Percentiles rank a stretch among this genome's conserved stretches.
These are phyloP conservation scores for Hypomyces rosellus DNA, from an alignment of 2,329 filamentous ascomycete genomes.

Conservation along the genomic window DNA sequence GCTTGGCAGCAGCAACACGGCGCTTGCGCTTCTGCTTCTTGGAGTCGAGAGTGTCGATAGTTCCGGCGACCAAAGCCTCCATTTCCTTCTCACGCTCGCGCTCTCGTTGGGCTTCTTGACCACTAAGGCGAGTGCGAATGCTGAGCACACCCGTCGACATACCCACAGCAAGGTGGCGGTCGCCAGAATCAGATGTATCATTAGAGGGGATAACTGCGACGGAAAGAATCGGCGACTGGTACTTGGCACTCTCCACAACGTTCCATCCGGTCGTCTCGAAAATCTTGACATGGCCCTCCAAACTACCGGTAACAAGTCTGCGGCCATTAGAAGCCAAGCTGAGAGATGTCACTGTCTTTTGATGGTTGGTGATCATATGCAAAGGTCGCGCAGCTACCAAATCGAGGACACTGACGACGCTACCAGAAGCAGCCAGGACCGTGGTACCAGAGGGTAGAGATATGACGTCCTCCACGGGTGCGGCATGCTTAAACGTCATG, in stretches of 20 bases:
- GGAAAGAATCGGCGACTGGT: conserved; percentile 82
- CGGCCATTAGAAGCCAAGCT: conserved; percentile 73
- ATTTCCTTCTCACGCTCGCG: conserved; percentile 77
- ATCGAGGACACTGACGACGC: conserved; percentile 84
- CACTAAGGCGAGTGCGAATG: conserved; percentile 80
- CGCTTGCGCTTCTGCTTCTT: conserved; percentile 64
- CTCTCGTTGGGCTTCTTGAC: conserved; percentile 70
- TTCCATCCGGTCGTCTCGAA: conserved; percentile 95
- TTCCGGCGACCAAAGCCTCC: conserved; percentile 72
- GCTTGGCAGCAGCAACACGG: conserved; percentile 36
- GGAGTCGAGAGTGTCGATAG: conserved; percentile 70
- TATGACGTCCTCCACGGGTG: conserved; percentile 81
- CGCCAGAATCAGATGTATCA: conserved; percentile 49
- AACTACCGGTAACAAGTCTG: conserved; percentile 76
- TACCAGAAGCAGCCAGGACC: conserved; percentile 76
- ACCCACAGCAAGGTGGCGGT: conserved; percentile 90
- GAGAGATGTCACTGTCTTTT: conserved; percentile 92
- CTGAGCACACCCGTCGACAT: conserved; percentile 92
- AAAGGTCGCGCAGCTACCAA: conserved; percentile 85
- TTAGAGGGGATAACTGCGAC: conserved; percentile 60
- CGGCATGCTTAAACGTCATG: conserved; percentile 93
- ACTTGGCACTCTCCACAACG: conserved; percentile 90
- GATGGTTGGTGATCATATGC: conserved; percentile 84
- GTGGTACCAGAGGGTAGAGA: conserved; percentile 82
- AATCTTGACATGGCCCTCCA: conserved; percentile 95